Percentiles rank a stretch among this genome's conserved stretches.
Evolutionary conservation across 192 early-diverging fungal species (phyloP).

Genomic region (Entophlyctis luteolus): DNA sequence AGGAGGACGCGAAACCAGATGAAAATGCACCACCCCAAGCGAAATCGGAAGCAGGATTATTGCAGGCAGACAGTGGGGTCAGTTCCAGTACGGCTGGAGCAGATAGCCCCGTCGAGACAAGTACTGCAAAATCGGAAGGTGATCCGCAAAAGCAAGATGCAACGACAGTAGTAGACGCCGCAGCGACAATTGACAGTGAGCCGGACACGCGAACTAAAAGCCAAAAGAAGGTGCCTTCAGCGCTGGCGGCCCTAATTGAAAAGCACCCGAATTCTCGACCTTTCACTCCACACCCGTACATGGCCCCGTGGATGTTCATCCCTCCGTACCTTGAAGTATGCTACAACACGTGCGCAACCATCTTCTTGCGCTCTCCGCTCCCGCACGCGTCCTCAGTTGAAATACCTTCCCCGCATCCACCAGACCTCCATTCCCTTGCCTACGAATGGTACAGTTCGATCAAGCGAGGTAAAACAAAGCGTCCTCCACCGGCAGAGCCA

Average conservation of each 20-base stretch:
- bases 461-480: constrained; percentile 33
- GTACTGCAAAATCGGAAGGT: constrained; percentile 48
- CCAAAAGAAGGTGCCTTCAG: neutral
- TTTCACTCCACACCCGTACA: constrained; percentile 59
- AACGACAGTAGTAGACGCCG: constrained; percentile 50
- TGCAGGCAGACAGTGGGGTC: too few species aligned
- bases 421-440: constrained; percentile 82
- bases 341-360: constrained; percentile 86
- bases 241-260: constrained; percentile 51
- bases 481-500: constrained; percentile 23
- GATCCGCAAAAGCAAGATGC: constrained; percentile 83
- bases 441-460: constrained; percentile 84
- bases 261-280: constrained; percentile 24
- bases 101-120: too few species aligned
- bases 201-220: neutral
- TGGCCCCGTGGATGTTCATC: constrained; percentile 89
- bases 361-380: constrained; percentile 84
- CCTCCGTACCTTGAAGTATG: constrained; percentile 97
- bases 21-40: neutral
- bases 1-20: constrained; percentile 11
- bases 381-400: constrained; percentile 80
- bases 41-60: neutral
- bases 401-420: constrained; percentile 90
- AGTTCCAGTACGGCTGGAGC: too few species aligned
- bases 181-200: constrained; percentile 2